Evolutionary conservation across 306 rosid species (phyloP).

Genomic region (Vigna angularis): DNA sequence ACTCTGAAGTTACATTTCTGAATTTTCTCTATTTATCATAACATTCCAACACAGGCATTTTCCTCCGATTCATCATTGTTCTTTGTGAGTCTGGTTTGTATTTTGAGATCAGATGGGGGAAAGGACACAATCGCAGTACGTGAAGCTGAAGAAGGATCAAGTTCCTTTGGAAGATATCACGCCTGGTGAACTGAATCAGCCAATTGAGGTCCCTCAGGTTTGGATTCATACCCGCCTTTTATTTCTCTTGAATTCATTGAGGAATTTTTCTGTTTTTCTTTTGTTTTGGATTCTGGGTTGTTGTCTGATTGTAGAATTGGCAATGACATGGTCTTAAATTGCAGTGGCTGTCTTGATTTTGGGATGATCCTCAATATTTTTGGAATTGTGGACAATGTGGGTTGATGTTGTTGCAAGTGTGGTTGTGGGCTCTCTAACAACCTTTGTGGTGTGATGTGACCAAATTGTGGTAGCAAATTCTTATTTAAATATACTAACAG

Average conservation of each 20-base stretch:
- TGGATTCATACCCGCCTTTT: background rate
- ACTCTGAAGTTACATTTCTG: background rate
- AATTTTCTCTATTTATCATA: constrained; percentile 20
- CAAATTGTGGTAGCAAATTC: background rate
- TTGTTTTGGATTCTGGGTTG: background rate
- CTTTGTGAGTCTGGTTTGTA: constrained; percentile 27
- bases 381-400: background rate
- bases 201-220: constrained; percentile 72
- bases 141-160: constrained; percentile 62
- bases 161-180: constrained; percentile 60
- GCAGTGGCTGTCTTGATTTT: background rate
- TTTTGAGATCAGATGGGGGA: constrained; percentile 75
- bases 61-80: background rate
- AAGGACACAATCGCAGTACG: constrained; percentile 61
- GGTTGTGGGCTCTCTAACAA: background rate
- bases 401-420: background rate
- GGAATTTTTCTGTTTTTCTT: background rate
- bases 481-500: background rate
- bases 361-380: background rate
- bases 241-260: background rate
- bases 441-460: background rate
- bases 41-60: constrained; percentile 26
- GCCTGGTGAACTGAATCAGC: constrained; percentile 80
- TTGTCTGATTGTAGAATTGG: background rate
- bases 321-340: background rate